Evolutionary conservation across 495 filamentous ascomycete species (phyloP).

Genomic region (Daldinia bambusicola): DNA sequence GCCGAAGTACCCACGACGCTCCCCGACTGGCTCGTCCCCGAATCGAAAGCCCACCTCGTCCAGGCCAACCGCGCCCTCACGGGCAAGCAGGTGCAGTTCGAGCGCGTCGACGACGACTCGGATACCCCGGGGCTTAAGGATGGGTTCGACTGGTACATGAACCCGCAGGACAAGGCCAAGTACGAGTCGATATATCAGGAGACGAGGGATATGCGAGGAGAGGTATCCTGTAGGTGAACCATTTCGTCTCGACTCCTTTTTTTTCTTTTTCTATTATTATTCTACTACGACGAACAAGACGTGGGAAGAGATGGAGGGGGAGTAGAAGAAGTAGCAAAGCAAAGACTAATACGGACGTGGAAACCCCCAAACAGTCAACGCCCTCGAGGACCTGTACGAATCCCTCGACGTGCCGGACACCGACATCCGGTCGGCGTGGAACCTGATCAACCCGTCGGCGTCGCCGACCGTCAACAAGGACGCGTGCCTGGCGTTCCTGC

Average conservation of each 20-base stretch:
- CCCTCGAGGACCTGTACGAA: slow-evolving; percentile 85
- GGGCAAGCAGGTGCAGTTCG: slow-evolving; percentile 78
- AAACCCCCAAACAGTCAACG: slow-evolving; percentile 65
- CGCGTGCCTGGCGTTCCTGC: slow-evolving; percentile 90
- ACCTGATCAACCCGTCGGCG: slow-evolving; percentile 91
- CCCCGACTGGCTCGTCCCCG: slow-evolving; percentile 96
- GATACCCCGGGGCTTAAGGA: slow-evolving; percentile 87
- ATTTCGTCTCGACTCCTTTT: not conserved
- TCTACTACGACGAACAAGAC: not conserved
- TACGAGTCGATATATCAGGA: slow-evolving; percentile 97
- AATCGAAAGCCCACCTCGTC: slow-evolving; percentile 95
- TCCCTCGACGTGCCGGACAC: slow-evolving; percentile 95
- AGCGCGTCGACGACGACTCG: slow-evolving; percentile 78
- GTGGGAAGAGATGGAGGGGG: too few relatives aligned
- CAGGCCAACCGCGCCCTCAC: slow-evolving; percentile 86
- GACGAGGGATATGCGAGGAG: slow-evolving; percentile 83
- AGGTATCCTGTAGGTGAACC: slow-evolving; percentile 74
- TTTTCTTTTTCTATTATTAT: not conserved
- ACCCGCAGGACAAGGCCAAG: slow-evolving; percentile 84
- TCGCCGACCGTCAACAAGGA: slow-evolving; percentile 87
- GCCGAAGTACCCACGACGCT: slow-evolving; percentile 81
- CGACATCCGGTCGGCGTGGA: slow-evolving; percentile 94
- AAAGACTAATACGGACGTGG: slow-evolving; percentile 21
- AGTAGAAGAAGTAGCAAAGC: not conserved
- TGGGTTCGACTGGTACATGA: slow-evolving; percentile 99